Conservation (phyloP, 2,329 filamentous ascomycete genomes). For the Hypoxylon sp. region DNA sequence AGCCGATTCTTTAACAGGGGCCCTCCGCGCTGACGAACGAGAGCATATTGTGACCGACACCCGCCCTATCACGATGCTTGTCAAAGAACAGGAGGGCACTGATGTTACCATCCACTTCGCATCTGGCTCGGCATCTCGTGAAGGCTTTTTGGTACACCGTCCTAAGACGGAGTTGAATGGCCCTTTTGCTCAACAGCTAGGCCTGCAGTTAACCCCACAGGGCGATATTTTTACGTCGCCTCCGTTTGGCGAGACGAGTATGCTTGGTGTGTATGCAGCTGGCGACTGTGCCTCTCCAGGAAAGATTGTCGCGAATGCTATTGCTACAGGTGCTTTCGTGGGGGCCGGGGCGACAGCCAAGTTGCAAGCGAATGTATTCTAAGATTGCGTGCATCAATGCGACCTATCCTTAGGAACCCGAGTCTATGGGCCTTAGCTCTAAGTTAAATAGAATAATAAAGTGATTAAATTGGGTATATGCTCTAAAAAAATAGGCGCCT, state of each 20-base stretch:
- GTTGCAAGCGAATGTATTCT: too few relatives aligned
- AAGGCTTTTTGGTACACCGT: conserved; percentile 38
- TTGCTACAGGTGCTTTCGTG: too few relatives aligned
- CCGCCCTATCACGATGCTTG: not conserved
- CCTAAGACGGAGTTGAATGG: conserved; percentile 35
- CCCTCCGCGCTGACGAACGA: not conserved
- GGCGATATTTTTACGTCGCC: conserved; percentile 16
- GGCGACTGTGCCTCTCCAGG: conserved; percentile 6
- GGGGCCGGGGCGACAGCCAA: too few relatives aligned
- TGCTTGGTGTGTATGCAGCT: conserved; percentile 25
- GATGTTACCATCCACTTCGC: conserved; percentile 3
- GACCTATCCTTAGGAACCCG: too few relatives aligned
- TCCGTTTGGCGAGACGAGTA: conserved; percentile 37
- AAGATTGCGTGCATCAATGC: too few relatives aligned
- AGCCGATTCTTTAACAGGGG: too few relatives aligned
- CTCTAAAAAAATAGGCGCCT: too few relatives aligned
- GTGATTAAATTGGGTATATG: too few relatives aligned
- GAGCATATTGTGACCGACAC: conserved; percentile 11
- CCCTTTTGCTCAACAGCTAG: conserved; percentile 31
- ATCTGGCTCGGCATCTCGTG: conserved; percentile 8
- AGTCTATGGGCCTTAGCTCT: too few relatives aligned
- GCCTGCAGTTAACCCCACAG: conserved; percentile 27
- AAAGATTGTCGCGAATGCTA: conserved; percentile 5
- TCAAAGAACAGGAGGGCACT: not conserved
- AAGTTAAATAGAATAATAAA: too few relatives aligned